phyloP scores from a whole-genome alignment of 2,329 filamentous ascomycete genomes.

The Exophiala sp. region DNA sequence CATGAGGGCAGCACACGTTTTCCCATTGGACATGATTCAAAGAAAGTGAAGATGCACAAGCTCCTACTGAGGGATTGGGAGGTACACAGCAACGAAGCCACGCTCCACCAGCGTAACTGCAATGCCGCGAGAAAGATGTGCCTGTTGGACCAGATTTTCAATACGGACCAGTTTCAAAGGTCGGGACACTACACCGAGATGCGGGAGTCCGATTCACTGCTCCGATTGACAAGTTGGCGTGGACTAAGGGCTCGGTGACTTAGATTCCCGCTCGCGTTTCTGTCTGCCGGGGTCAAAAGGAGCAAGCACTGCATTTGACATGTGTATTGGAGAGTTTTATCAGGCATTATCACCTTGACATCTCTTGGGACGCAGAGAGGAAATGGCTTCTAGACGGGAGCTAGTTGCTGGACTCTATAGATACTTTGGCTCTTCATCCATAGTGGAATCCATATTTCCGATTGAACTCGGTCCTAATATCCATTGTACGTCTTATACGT shows the following conservation, averaged over 20 bases:
- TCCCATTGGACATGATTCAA: slow-evolving; percentile 12
- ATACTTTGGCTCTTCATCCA: no score
- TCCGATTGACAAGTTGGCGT: neutral
- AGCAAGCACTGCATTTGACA: no score
- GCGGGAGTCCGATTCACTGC: neutral
- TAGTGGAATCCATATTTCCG: no score
- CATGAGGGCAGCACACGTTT: neutral
- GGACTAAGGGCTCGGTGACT: neutral
- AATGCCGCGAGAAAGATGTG: neutral
- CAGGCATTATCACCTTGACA: no score
- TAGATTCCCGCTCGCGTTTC: neutral
- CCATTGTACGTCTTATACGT: no score
- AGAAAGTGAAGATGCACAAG: neutral
- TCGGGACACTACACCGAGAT: neutral
- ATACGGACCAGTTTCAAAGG: neutral
- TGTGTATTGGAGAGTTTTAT: no score
- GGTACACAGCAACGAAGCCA: neutral
- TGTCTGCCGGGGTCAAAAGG: neutral
- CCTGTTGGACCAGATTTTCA: neutral
- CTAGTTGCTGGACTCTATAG: no score
- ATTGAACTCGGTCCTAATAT: no score
- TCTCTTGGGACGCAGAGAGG: no score
- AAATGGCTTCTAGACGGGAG: no score
- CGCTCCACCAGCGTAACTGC: neutral
- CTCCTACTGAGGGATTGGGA: neutral